Percentiles rank a stretch among this genome's conserved stretches.
Evolutionary conservation across 768 basidiomycete species (phyloP).

Genomic region (Galerina sulciceps): DNA sequence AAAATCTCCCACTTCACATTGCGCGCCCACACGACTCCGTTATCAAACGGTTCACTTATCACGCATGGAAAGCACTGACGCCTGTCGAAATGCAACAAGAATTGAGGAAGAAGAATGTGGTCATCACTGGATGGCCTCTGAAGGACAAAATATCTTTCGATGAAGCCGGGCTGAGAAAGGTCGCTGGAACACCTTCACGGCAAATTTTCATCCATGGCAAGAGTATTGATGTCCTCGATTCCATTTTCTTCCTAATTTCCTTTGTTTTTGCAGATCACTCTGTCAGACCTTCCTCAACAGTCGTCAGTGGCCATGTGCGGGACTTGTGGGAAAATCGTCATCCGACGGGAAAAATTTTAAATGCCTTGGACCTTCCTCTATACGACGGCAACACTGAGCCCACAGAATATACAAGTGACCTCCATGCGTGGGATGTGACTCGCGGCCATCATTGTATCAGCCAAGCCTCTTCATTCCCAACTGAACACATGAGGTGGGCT

Average conservation of each 20-base stretch:
- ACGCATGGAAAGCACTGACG: neutral
- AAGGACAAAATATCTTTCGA: no score
- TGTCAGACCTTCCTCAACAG: neutral
- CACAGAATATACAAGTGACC: constrained; percentile 4
- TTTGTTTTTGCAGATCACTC: neutral
- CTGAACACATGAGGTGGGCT: constrained; percentile 1
- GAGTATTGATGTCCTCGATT: no score
- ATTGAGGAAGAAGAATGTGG: neutral
- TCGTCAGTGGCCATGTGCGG: constrained; percentile 4
- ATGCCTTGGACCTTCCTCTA: constrained; percentile 14
- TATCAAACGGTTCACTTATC: neutral
- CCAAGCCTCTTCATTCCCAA: neutral
- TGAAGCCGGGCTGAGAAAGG: no score
- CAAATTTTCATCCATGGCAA: no score
- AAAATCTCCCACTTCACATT: neutral
- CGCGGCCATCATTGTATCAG: neutral
- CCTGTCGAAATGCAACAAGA: neutral
- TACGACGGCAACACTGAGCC: neutral
- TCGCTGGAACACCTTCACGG: no score
- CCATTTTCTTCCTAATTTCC: no score
- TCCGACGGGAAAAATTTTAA: constrained; percentile 8
- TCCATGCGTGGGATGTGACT: constrained; percentile 11
- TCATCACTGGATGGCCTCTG: no score
- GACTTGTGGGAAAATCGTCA: constrained; percentile 1
- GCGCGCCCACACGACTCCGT: neutral